Base-by-base conservation (phyloP, 345 rosid genomes). In the Raphanus raphanistrum region DNA sequence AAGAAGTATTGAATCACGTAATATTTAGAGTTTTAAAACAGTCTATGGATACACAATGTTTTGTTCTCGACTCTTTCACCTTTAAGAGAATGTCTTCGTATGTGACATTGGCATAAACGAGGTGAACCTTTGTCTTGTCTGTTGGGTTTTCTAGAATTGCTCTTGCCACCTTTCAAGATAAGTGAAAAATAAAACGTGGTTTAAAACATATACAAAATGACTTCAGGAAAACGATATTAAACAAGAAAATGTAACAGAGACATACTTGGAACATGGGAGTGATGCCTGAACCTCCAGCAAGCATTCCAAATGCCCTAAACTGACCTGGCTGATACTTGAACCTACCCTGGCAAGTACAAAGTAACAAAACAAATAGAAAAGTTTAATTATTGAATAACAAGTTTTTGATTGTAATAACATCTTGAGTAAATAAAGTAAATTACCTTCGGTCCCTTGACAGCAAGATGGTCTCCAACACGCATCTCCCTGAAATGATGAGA, bases 361-460 rank as follows among this genome's bases (percentile, higher is more conserved):
- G 27, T 17, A 58, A 61, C n/a, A 27, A n/a, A 32, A 45, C 48
- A 59, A 59, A 27, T 0, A 60, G 11, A 52, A 32, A 35, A 4
- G 4, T 8, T 73, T 48, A 38, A 57, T 61, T 28, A 17, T 2
- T 32, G 6, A 31, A 17, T 2, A 12, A 28, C 41, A 68, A 9
- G 1, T 0, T 9, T 21, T 38, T 7, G 48, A 60, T 25, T 6
- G 36, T 59, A 13, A 58, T 32, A 43, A 41, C 69, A 58, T 31
- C 25, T 31, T 31, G 21, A 59, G 10, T 27, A 63, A 27, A 50
- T 21, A 17, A 61, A 17, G 41, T 5, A 4, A 31, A 8, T 55
- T 85, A 95, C 99, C 99, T 95, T 95, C 41, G 99, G 99, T 64
- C 99, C 99, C 84, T 90, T 95, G 1, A 95, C 99, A 5, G 98